Conservation (phyloP, 176 grass and related monocot species). For the Chrysopogon serrulatus region DNA sequence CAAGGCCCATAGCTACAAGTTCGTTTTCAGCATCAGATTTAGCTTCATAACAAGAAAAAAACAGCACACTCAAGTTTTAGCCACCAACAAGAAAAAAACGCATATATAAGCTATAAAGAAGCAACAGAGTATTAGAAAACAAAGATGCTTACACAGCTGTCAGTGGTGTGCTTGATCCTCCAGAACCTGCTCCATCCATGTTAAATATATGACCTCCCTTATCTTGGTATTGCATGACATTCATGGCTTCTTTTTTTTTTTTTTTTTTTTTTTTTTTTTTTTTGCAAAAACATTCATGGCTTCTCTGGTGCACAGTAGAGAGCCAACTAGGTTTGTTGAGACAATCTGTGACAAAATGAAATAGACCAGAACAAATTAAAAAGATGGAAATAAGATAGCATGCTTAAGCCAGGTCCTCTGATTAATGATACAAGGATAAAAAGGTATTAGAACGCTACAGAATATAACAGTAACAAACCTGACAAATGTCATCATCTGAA, state of each 20-base stretch:
- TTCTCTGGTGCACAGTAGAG: constrained; percentile 96
- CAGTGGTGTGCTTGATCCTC: constrained; percentile 97
- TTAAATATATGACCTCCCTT: constrained; percentile 94
- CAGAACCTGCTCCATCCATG: constrained; percentile 96
- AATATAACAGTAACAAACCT: constrained; percentile 49
- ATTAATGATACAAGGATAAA: neutral
- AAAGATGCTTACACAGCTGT: constrained; percentile 85
- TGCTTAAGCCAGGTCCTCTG: neutral
- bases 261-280: no score
- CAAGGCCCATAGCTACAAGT: constrained; percentile 82
- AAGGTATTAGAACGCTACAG: neutral
- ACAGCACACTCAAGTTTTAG: constrained; percentile 9
- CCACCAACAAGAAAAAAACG: neutral
- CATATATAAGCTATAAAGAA: neutral
- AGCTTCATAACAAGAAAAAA: constrained; percentile 15
- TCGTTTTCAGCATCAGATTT: constrained; percentile 10
- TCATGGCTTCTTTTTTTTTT: no score
- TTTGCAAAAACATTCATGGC: no score
- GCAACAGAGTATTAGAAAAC: neutral
- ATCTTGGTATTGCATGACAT: constrained; percentile 70
- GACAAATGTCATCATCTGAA: constrained; percentile 90
- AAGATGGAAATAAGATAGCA: neutral
- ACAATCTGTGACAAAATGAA: constrained; percentile 64
- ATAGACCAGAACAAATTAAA: neutral
- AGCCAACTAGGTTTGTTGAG: constrained; percentile 93